Conservation (phyloP, 2,329 filamentous ascomycete genomes). For the Aspergillus fumigatiaffinis region DNA sequence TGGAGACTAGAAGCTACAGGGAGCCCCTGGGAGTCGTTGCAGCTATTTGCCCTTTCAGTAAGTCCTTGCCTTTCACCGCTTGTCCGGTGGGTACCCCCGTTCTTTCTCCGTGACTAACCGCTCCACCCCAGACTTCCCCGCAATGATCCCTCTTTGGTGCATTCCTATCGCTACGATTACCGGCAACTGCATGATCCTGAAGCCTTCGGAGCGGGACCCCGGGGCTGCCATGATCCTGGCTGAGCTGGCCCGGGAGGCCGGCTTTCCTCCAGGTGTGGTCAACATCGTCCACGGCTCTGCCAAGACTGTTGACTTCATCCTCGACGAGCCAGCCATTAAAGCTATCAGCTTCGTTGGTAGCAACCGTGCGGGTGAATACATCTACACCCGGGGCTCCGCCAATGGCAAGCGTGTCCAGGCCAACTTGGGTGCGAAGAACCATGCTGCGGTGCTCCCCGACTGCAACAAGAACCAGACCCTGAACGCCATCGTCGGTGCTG, state of each 20-base stretch:
- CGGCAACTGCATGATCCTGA: constrained; percentile 62
- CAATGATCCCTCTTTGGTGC: constrained; percentile 67
- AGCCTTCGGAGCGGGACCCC: constrained; percentile 64
- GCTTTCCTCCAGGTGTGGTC: constrained; percentile 62
- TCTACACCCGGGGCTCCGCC: constrained; percentile 63
- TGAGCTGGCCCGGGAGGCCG: constrained; percentile 60
- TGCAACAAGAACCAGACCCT: constrained; percentile 66
- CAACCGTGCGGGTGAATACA: constrained; percentile 67
- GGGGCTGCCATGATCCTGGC: constrained; percentile 64
- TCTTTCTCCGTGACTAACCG: constrained; percentile 16
- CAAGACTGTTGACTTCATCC: constrained; percentile 65
- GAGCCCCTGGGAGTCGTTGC: constrained; percentile 63
- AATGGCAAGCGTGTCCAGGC: constrained; percentile 68
- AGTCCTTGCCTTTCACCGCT: constrained; percentile 23
- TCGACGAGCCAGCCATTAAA: constrained; percentile 66
- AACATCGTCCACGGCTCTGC: constrained; percentile 64
- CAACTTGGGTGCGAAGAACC: constrained; percentile 68
- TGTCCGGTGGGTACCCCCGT: not conserved
- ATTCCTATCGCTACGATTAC: constrained; percentile 63
- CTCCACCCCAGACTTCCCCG: constrained; percentile 55
- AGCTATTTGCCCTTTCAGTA: constrained; percentile 64
- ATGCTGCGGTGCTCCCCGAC: constrained; percentile 63
- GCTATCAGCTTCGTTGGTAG: constrained; percentile 65
- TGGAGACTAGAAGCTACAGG: constrained; percentile 64
- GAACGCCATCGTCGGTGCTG: constrained; percentile 63